phyloP scores from a whole-genome alignment of 2,329 filamentous ascomycete genomes.

The Curvularia lunata region DNA sequence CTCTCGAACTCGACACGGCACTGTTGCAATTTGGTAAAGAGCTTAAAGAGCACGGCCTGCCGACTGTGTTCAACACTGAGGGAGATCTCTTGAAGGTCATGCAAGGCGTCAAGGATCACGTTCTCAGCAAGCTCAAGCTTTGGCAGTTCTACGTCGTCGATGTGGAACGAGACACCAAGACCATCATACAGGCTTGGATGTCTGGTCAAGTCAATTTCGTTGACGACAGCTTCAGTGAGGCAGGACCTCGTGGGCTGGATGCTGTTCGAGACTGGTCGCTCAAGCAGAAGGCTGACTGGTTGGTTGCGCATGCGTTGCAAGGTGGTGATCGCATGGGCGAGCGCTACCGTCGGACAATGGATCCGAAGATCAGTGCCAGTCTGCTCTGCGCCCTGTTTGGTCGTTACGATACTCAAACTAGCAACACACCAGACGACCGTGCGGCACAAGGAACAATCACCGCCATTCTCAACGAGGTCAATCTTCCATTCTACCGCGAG shows the following conservation, averaged over 20 bases:
- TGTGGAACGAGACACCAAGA: slow-evolving; percentile 73
- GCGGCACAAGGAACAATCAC: slow-evolving; percentile 60
- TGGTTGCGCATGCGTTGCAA: slow-evolving; percentile 71
- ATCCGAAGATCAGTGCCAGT: slow-evolving; percentile 73
- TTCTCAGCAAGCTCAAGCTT: slow-evolving; percentile 76
- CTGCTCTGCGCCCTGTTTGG: slow-evolving; percentile 73
- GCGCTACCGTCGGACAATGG: slow-evolving; percentile 74
- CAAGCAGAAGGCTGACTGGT: slow-evolving; percentile 67
- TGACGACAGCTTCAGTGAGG: slow-evolving; percentile 58
- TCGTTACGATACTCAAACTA: slow-evolving; percentile 63
- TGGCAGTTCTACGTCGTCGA: slow-evolving; percentile 95
- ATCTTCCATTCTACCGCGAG: slow-evolving; percentile 87
- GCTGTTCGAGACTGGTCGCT: slow-evolving; percentile 61
- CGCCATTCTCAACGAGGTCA: slow-evolving; percentile 79
- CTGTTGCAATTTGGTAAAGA: slow-evolving; percentile 70
- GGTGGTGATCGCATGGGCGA: slow-evolving; percentile 79
- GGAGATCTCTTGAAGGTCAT: slow-evolving; percentile 83
- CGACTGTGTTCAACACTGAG: slow-evolving; percentile 71
- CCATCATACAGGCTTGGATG: slow-evolving; percentile 74
- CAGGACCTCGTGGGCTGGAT: slow-evolving; percentile 59
- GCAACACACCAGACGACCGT: slow-evolving; percentile 58
- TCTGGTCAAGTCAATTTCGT: slow-evolving; percentile 64
- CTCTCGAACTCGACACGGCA: slow-evolving; percentile 77
- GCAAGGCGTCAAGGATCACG: slow-evolving; percentile 80
- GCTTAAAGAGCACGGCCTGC: slow-evolving; percentile 72